These are phyloP conservation scores for Lepidium africanum DNA, from an alignment of 345 rosid species.

Conservation along the genomic window DNA sequence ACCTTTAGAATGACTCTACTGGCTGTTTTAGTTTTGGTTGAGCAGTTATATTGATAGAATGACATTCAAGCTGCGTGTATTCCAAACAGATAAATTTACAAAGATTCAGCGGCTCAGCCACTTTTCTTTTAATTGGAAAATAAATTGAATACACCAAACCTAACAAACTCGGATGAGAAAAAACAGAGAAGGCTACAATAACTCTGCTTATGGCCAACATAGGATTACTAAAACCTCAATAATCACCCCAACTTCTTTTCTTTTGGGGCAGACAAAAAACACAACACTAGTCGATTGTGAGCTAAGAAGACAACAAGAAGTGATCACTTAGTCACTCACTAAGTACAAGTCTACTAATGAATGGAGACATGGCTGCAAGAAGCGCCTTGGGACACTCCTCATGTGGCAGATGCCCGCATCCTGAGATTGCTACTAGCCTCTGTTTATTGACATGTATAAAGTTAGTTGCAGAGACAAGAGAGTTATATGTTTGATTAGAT, in stretches of 20 bases:
- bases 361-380: conserved; percentile 78
- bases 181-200: conserved; percentile 13
- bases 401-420: conserved; percentile 97
- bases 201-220: conserved; percentile 19
- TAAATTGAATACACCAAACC: conserved; percentile 2
- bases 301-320: conserved; percentile 24
- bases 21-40: neutral
- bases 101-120: neutral
- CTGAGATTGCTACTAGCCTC: conserved; percentile 93
- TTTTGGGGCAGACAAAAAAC: conserved; percentile 9
- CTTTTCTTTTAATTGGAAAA: neutral
- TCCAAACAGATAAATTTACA: neutral
- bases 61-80: neutral
- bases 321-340: conserved; percentile 32
- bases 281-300: conserved; percentile 21
- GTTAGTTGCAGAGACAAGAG: conserved; percentile 1
- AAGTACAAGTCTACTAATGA: conserved; percentile 56
- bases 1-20: neutral
- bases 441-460: conserved; percentile 26
- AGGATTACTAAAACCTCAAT: conserved; percentile 7
- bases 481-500: neutral
- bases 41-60: neutral
- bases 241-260: conserved; percentile 18
- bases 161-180: neutral
- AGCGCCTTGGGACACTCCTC: conserved; percentile 95